Conservation (phyloP, 352 stramenopile species). For the Globisporangium nodosum region DNA sequence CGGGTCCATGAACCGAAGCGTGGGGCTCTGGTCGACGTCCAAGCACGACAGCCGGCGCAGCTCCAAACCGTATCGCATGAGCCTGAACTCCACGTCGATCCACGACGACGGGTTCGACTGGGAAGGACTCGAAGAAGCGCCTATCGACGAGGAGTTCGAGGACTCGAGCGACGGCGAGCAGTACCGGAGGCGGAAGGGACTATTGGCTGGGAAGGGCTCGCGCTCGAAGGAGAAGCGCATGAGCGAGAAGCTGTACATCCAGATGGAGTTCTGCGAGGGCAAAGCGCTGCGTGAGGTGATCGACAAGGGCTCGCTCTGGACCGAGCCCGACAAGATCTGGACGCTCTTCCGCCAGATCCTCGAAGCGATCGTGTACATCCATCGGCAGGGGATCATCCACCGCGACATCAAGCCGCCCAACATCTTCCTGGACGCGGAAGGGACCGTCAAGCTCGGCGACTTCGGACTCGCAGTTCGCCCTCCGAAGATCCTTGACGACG, state of each 20-base stretch:
- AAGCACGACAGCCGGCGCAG: slow-evolving; percentile 51
- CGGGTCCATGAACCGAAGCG: slow-evolving; percentile 56
- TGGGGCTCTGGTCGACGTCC: slow-evolving; percentile 60
- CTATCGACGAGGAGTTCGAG: slow-evolving; percentile 20
- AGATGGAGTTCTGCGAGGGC: slow-evolving; percentile 96
- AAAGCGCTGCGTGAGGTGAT: slow-evolving; percentile 94
- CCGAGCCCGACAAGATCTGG: slow-evolving; percentile 90
- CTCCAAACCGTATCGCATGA: slow-evolving; percentile 19
- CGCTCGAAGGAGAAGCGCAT: slow-evolving; percentile 27
- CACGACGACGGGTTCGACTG: slow-evolving; percentile 67
- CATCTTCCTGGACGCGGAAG: slow-evolving; percentile 92
- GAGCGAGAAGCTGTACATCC: slow-evolving; percentile 86
- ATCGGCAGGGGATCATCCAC: slow-evolving; percentile 92
- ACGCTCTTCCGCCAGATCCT: slow-evolving; percentile 93
- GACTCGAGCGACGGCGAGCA: slow-evolving; percentile 17
- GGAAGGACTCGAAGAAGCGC: slow-evolving; percentile 56
- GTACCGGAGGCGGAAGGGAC: slow-evolving; percentile 8
- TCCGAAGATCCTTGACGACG: slow-evolving; percentile 44
- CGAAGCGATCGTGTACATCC: slow-evolving; percentile 94
- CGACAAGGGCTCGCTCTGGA: slow-evolving; percentile 81
- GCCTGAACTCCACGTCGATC: slow-evolving; percentile 11
- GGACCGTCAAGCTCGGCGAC: slow-evolving; percentile 91
- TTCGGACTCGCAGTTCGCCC: slow-evolving; percentile 92
- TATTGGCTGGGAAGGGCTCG: neutral
- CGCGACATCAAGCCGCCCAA: slow-evolving; percentile 92